Percentiles rank a stretch among this genome's conserved stretches.
These are phyloP conservation scores for Xylaria hypoxylon DNA, from an alignment of 2,329 filamentous ascomycete species.

Conservation along the genomic window DNA sequence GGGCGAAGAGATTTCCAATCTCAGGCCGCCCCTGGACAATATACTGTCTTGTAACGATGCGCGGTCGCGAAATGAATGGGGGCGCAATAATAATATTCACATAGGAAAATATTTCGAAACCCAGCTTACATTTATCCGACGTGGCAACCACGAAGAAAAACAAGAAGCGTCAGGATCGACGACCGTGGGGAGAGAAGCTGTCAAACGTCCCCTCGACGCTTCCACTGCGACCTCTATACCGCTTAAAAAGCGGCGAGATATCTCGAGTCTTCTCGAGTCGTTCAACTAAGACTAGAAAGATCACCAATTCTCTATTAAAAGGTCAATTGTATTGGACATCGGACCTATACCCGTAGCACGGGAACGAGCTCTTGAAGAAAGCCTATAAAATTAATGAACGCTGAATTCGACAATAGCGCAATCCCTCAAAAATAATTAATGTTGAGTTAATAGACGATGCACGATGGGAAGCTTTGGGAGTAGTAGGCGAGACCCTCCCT, in stretches of 20 bases:
- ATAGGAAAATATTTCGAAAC: background rate
- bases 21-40: too few species aligned
- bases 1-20: background rate
- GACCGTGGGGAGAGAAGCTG: background rate
- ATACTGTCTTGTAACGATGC: too few species aligned
- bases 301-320: background rate
- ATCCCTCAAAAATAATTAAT: too few species aligned
- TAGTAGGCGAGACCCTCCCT: too few species aligned
- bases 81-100: background rate
- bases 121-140: constrained; percentile 19
- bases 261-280: constrained; percentile 24
- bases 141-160: background rate
- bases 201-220: background rate
- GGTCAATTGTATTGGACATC: background rate
- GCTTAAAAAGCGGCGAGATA: constrained; percentile 16
- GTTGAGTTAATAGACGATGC: too few species aligned
- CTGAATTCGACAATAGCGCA: too few species aligned
- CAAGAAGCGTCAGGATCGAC: background rate
- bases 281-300: constrained; percentile 1
- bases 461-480: too few species aligned
- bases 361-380: background rate
- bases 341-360: background rate
- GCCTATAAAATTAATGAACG: background rate
- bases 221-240: background rate
- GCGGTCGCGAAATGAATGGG: background rate